Percentiles rank a stretch among this genome's conserved stretches.
Evolutionary conservation across 495 filamentous ascomycete species (phyloP).

Genomic region (Coniosporium apollinis): DNA sequence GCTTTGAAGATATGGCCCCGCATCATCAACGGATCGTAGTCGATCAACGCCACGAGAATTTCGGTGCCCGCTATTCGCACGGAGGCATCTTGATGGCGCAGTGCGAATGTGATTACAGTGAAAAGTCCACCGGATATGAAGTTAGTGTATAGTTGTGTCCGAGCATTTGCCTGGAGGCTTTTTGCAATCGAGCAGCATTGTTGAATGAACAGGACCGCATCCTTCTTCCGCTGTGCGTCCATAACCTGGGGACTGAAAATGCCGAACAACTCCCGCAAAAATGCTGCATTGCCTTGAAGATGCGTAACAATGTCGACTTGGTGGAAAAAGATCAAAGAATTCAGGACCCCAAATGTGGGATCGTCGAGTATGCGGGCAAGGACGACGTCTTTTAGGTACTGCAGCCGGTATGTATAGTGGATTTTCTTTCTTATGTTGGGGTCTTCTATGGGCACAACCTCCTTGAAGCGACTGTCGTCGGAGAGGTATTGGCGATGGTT

Average conservation of each 20-base stretch:
- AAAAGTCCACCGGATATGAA: slow-evolving; percentile 82
- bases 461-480: slow-evolving; percentile 80
- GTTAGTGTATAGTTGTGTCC: slow-evolving; percentile 68
- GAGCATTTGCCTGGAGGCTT: slow-evolving; percentile 66
- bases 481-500: slow-evolving; percentile 90
- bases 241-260: slow-evolving; percentile 57
- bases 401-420: slow-evolving; percentile 84
- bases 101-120: slow-evolving; percentile 76
- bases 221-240: slow-evolving; percentile 62
- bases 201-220: slow-evolving; percentile 91
- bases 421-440: slow-evolving; percentile 72
- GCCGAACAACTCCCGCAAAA: slow-evolving; percentile 75
- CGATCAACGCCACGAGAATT: slow-evolving; percentile 82
- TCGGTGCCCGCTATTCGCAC: slow-evolving; percentile 89
- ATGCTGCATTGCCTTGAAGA: slow-evolving; percentile 59
- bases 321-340: slow-evolving; percentile 96
- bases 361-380: slow-evolving; percentile 92
- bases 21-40: slow-evolving; percentile 90
- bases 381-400: slow-evolving; percentile 97
- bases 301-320: slow-evolving; percentile 95
- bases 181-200: slow-evolving; percentile 92
- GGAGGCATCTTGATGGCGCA: slow-evolving; percentile 66
- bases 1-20: slow-evolving; percentile 82
- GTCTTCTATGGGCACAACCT: slow-evolving; percentile 86
- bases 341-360: slow-evolving; percentile 92